phyloP scores from a whole-genome alignment of 768 basidiomycete species.

The Leccinum variicolor region DNA sequence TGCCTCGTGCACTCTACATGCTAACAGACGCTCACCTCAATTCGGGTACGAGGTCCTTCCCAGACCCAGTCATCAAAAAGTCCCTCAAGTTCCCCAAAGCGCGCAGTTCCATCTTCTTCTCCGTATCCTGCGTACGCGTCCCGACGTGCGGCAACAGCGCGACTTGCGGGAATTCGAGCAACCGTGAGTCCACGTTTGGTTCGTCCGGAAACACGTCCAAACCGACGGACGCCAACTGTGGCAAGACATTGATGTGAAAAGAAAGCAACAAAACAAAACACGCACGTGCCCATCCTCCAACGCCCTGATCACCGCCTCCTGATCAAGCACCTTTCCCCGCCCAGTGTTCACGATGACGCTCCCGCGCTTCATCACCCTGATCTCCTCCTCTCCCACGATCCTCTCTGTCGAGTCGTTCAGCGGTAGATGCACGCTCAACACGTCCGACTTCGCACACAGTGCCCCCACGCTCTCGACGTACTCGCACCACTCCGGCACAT shows the following conservation, averaged over 20 bases:
- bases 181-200: constrained; percentile 71
- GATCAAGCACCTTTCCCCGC: constrained; percentile 84
- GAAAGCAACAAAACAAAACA: no score
- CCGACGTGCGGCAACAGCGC: constrained; percentile 92
- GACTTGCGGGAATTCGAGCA: constrained; percentile 77
- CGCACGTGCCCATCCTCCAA: constrained; percentile 86
- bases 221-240: constrained; percentile 45
- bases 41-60: neutral
- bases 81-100: constrained; percentile 74
- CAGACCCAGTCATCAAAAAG: constrained; percentile 30
- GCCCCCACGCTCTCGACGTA: constrained; percentile 66
- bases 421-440: constrained; percentile 85
- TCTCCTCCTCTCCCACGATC: constrained; percentile 71
- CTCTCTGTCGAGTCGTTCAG: constrained; percentile 68
- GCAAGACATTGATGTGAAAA: neutral
- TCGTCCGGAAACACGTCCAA: constrained; percentile 88
- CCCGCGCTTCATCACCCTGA: constrained; percentile 72
- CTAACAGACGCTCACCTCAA: neutral
- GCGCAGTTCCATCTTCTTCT: constrained; percentile 78
- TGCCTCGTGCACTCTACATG: neutral
- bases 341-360: constrained; percentile 84
- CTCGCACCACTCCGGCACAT: constrained; percentile 70
- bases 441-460: constrained; percentile 70
- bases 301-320: constrained; percentile 80
- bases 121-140: constrained; percentile 76